Percentiles rank a stretch among this genome's conserved stretches.
phyloP scores from a whole-genome alignment of 306 rosid genomes.

The Medicago ruthenica region DNA sequence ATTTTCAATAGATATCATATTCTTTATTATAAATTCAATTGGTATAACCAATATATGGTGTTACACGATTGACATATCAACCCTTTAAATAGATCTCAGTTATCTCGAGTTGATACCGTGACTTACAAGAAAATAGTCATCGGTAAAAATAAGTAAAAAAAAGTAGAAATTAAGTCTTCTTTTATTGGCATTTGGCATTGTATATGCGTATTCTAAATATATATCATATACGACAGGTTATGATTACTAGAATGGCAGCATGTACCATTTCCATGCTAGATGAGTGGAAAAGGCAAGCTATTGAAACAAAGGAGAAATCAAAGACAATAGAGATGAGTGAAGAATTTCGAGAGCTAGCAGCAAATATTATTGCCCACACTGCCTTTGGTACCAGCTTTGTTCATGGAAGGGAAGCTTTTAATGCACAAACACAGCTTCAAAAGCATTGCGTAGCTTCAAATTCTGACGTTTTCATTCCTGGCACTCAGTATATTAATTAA shows the following conservation, averaged over 20 bases:
- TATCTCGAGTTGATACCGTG: no score
- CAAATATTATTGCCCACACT: conserved; percentile 48
- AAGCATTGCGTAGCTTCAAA: neutral
- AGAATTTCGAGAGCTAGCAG: conserved; percentile 43
- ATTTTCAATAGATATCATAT: no score
- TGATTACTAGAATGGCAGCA: conserved; percentile 45
- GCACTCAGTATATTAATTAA: conserved; percentile 41
- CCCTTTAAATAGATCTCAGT: no score
- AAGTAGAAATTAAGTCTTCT: no score
- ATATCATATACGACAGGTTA: conserved; percentile 35
- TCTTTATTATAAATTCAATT: no score
- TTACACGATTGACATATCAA: no score
- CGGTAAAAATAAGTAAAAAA: no score
- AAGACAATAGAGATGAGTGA: conserved; percentile 20
- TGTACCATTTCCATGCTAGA: conserved; percentile 44
- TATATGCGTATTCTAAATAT: neutral
- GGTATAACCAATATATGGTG: no score
- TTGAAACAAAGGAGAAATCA: conserved; percentile 21
- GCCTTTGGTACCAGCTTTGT: conserved; percentile 44
- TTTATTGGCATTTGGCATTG: no score
- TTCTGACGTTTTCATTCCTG: conserved; percentile 41
- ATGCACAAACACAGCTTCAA: conserved; percentile 41
- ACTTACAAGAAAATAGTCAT: no score
- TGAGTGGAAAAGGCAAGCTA: conserved; percentile 32
- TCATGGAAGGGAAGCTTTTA: conserved; percentile 40